phyloP scores from a whole-genome alignment of 306 rosid species.

The Pyrus communis region DNA sequence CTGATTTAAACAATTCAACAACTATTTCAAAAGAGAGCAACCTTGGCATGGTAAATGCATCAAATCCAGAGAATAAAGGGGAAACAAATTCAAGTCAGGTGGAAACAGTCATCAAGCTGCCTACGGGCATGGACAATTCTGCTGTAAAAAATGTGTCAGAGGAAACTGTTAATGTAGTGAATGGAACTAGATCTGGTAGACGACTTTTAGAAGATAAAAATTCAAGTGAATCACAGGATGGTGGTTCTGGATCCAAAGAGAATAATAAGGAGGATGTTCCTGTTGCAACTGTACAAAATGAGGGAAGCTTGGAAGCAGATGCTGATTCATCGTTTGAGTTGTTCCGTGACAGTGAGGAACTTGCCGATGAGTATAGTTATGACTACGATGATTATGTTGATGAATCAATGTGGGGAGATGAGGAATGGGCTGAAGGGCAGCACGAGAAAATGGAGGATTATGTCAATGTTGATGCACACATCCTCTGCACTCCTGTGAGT shows the following conservation, averaged over 20 bases:
- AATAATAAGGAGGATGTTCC: constrained; percentile 34
- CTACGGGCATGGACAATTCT: constrained; percentile 33
- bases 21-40: constrained; percentile 8
- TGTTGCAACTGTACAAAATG: constrained; percentile 72
- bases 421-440: constrained; percentile 71
- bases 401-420: constrained; percentile 94
- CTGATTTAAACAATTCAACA: constrained; percentile 15
- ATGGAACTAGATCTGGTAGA: constrained; percentile 53
- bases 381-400: constrained; percentile 91
- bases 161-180: constrained; percentile 30
- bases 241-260: constrained; percentile 43
- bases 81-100: constrained; percentile 26
- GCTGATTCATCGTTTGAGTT: constrained; percentile 87
- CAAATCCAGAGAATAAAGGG: constrained; percentile 18
- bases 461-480: constrained; percentile 75
- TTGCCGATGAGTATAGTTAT: constrained; percentile 79
- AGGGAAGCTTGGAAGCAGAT: constrained; percentile 68
- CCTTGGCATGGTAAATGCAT: background rate
- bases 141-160: constrained; percentile 33
- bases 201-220: constrained; percentile 67
- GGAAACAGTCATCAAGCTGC: constrained; percentile 47
- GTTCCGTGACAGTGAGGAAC: constrained; percentile 72
- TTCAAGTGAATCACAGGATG: constrained; percentile 44
- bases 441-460: constrained; percentile 80
- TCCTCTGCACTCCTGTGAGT: constrained; percentile 92